phyloP scores from a whole-genome alignment of 208 protist genomes.

The Wallacemonas sp. region DNA sequence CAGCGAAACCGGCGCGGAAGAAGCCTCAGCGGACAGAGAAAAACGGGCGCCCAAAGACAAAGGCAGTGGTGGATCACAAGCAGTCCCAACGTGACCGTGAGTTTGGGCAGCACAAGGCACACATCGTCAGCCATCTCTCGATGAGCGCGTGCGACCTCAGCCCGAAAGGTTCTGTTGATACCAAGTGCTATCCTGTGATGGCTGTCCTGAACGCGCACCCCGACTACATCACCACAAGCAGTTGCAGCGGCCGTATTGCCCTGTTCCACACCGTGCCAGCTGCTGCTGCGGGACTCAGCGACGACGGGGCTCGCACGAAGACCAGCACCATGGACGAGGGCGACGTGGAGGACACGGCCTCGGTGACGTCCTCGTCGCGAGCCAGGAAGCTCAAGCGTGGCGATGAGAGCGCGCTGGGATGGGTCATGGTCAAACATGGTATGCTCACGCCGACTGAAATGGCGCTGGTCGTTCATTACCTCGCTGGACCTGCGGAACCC shows the following conservation, averaged over 20 bases:
- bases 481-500: conserved; percentile 40
- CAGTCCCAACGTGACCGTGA: conserved; percentile 59
- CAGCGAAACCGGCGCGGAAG: conserved; percentile 30
- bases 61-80: conserved; percentile 8
- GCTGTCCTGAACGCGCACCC: conserved; percentile 61
- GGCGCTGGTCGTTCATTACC: conserved; percentile 43
- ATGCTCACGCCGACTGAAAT: conserved; percentile 63
- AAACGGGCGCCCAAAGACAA: not conserved
- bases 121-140: conserved; percentile 57
- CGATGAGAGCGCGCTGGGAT: conserved; percentile 64
- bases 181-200: conserved; percentile 77
- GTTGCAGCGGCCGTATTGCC: conserved; percentile 87
- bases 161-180: conserved; percentile 57
- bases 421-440: conserved; percentile 84
- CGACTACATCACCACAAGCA: conserved; percentile 89
- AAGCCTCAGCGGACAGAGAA: conserved; percentile 19
- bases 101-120: conserved; percentile 71
- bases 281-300: not conserved
- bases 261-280: conserved; percentile 68
- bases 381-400: conserved; percentile 58
- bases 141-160: conserved; percentile 77
- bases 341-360: not conserved
- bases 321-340: not conserved
- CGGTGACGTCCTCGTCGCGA: conserved; percentile 3
- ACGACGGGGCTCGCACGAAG: too few species aligned